These are phyloP conservation scores for Capsicum pubescens DNA, from an alignment of 257 asterid species.

Conservation along the genomic window DNA sequence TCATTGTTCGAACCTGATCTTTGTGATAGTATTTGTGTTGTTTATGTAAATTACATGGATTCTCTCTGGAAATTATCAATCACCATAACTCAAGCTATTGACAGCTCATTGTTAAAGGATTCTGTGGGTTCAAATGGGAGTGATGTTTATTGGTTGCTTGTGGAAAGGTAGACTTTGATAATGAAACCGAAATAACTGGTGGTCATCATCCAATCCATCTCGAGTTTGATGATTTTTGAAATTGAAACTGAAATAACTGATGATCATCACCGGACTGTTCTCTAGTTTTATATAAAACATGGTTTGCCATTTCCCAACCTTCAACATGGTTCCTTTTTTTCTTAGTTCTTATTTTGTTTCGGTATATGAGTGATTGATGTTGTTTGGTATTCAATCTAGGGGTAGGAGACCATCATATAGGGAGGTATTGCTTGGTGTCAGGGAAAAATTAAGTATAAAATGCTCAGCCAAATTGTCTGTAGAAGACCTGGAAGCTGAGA, in stretches of 20 bases:
- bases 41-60: neutral
- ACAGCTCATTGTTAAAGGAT: conserved; percentile 8
- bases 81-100: neutral
- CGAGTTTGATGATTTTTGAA: neutral
- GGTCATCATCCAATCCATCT: neutral
- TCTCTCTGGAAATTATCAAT: neutral
- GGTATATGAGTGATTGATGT: conserved; percentile 12
- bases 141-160: conserved; percentile 20
- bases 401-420: conserved; percentile 96
- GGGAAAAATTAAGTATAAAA: conserved; percentile 67
- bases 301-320: conserved; percentile 15
- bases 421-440: conserved; percentile 76
- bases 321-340: neutral
- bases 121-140: conserved; percentile 8
- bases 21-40: neutral
- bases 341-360: neutral
- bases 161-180: neutral
- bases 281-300: neutral
- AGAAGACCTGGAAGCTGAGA: conserved; percentile 89
- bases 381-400: conserved; percentile 49
- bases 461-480: conserved; percentile 84
- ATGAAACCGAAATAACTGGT: neutral
- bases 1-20: neutral
- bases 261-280: neutral
- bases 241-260: neutral